Base-by-base conservation (phyloP, 2,329 filamentous ascomycete genomes). In the Penicillium hesseltinei region DNA sequence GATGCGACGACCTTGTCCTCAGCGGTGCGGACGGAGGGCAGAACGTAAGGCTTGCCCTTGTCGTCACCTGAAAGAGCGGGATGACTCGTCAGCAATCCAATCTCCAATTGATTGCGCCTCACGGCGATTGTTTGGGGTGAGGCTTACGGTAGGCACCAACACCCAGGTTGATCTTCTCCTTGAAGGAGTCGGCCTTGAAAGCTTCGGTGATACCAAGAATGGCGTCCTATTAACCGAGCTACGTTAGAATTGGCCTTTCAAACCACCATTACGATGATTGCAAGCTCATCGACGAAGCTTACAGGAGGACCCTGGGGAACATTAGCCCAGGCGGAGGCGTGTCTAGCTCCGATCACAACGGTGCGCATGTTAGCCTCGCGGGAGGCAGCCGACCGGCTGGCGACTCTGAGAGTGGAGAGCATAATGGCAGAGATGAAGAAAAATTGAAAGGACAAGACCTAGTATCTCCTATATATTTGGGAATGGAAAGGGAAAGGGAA, bases 111-210 rank as follows among this genome's bases (percentile, higher is more conserved):
- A 53, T 53, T 36, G 43, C n/a, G 21, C 49, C 21, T 29, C 9
- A 35, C 2, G 48, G n/a, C 11, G 25, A 25, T 46, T 44, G 11
- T 52, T 31, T 27, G 19, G 33, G 21, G 27, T 21, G 2, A 40
- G 9, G 62, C 76, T 68, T 73, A 81, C 94, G 92, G 86, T 99
- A 99, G 73, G 94, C 94, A 72, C 94, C 94, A 67, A 97, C 94
- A 81, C 92, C 94, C 61, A 99, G 82, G 82, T 97, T 97, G 84
- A 99, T 97, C 87, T 97, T 99, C 82, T 96, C 87, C 63, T 86
- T 81, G 78, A 95, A 93, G 71, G 82, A 84, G 77, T 99, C 94
- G 78, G 92, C 92, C 85, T 97, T 99, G 89, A 94, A 99, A 61
- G 94, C 94, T 82, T 99, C 94, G 63, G 94, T 97, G 80, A 99